A percentile compares a stretch with the other conserved stretches of the same genome.
phyloP scores from a whole-genome alignment of 257 asterid genomes.

The Cordia subcordata region DNA sequence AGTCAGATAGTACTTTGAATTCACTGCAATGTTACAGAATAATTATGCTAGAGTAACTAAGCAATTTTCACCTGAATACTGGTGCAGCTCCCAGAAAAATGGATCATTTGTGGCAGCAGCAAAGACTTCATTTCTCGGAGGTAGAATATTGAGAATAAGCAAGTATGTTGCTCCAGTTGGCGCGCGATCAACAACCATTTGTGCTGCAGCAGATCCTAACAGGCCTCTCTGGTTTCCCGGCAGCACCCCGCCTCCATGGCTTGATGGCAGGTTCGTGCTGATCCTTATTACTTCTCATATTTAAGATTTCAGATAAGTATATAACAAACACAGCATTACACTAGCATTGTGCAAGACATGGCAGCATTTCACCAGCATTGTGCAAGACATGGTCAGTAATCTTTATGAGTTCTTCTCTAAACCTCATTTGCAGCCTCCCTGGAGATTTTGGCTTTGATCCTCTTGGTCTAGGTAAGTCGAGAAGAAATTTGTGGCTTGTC shows the following conservation, averaged over 20 bases:
- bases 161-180: conserved; percentile 40
- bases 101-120: conserved; percentile 53
- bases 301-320: background rate
- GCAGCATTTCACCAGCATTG: too few relatives aligned
- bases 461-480: conserved; percentile 71
- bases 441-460: conserved; percentile 99
- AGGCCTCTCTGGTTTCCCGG: conserved; percentile 99
- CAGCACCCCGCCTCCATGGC: conserved; percentile 96
- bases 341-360: too few relatives aligned
- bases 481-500: background rate
- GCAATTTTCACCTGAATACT: background rate
- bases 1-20: background rate
- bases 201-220: conserved; percentile 73
- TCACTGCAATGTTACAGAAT: too few relatives aligned
- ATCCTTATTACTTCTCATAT: background rate
- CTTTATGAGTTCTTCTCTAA: background rate
- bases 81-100: conserved; percentile 59
- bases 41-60: too few relatives aligned
- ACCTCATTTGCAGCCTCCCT: conserved; percentile 71
- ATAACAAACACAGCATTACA: too few relatives aligned
- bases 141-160: conserved; percentile 54
- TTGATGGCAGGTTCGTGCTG: conserved; percentile 71
- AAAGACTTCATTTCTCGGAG: conserved; percentile 75
- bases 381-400: background rate
- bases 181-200: conserved; percentile 39